Evolutionary conservation across 1,139 yeast genomes (phyloP).

Genomic region (Yarrowia galli): DNA sequence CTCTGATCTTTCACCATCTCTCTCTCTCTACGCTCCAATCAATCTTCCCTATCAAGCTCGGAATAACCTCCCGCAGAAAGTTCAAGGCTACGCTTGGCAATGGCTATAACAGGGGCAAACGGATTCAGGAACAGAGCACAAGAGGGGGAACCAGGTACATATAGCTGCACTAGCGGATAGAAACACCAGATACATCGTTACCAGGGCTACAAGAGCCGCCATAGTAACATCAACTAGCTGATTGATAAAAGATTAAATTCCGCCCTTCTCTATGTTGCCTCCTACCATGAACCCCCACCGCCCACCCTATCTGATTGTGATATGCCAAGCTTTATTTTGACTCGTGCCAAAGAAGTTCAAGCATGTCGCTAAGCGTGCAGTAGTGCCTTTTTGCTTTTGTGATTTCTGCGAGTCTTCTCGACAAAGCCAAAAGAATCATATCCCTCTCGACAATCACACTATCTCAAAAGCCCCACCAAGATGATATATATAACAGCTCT

Average conservation of each 20-base stretch:
- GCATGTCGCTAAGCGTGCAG: background rate
- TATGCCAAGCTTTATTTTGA: background rate
- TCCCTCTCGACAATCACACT: background rate
- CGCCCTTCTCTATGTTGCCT: background rate
- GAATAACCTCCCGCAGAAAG: constrained; percentile 3
- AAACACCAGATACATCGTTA: no score
- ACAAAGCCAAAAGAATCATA: background rate
- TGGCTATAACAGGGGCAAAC: background rate
- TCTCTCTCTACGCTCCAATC: background rate
- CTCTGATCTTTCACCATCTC: no score
- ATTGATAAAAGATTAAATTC: no score
- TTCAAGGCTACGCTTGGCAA: constrained; percentile 18
- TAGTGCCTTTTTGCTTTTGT: background rate
- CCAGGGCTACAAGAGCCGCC: no score
- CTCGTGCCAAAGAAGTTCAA: background rate
- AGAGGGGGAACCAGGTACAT: background rate
- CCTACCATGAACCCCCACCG: constrained; percentile 11
- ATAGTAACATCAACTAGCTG: no score
- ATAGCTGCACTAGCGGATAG: background rate
- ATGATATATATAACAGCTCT: constrained; percentile 15
- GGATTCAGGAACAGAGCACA: background rate
- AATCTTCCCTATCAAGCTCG: background rate
- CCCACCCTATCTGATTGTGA: background rate
- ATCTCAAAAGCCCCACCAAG: background rate
- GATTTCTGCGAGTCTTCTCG: background rate